phyloP scores from a whole-genome alignment of 352 stramenopile species.

The Saprolegnia diclina region DNA sequence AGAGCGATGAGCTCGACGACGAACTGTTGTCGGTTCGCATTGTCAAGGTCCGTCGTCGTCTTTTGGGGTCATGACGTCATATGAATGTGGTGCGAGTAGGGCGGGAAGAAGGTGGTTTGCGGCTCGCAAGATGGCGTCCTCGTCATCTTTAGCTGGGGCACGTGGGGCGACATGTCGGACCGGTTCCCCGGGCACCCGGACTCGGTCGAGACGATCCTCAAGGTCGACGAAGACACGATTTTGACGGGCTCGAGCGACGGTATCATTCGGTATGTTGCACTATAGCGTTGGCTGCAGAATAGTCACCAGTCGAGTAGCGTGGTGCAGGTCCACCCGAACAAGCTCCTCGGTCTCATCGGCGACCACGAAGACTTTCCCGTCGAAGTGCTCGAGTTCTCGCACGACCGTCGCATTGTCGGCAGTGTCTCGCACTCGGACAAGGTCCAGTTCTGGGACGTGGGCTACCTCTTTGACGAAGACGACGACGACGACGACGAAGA shows the following conservation, averaged over 20 bases:
- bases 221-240: slow-evolving; percentile 96
- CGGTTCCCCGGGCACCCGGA: slow-evolving; percentile 93
- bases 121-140: slow-evolving; percentile 93
- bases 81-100: slow-evolving; percentile 36
- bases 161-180: slow-evolving; percentile 95
- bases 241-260: slow-evolving; percentile 95
- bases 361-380: slow-evolving; percentile 95
- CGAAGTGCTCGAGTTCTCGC: slow-evolving; percentile 85
- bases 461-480: slow-evolving; percentile 88
- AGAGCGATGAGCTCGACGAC: slow-evolving; percentile 81
- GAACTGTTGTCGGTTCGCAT: slow-evolving; percentile 66
- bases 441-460: slow-evolving; percentile 94
- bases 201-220: slow-evolving; percentile 92
- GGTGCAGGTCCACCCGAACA: slow-evolving; percentile 94
- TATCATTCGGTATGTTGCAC: slow-evolving; percentile 77
- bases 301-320: slow-evolving; percentile 42
- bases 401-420: slow-evolving; percentile 86
- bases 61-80: background rate
- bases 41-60: slow-evolving; percentile 44
- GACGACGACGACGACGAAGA: slow-evolving; percentile 71
- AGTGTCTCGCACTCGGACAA: slow-evolving; percentile 92
- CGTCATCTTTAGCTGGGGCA: slow-evolving; percentile 92
- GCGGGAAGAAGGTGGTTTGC: slow-evolving; percentile 92
- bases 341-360: slow-evolving; percentile 93
- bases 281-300: background rate